Conservation (phyloP, 108 stramenopile genomes). For the Pseudonitzschia multistriata region DNA sequence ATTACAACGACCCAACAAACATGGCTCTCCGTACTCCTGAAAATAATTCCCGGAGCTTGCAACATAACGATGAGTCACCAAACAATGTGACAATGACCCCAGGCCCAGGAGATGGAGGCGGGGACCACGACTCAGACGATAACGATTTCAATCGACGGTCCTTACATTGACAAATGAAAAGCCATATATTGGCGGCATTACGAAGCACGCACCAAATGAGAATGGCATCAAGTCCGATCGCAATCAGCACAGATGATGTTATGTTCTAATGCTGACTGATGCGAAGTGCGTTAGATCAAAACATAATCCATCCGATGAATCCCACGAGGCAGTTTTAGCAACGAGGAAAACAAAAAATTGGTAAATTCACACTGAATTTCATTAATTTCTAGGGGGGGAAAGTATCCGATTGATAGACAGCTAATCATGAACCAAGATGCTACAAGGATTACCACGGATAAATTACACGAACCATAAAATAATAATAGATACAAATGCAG, state of each 20-base stretch:
- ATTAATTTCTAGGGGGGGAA: neutral
- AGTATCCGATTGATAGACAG: neutral
- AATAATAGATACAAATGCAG: neutral
- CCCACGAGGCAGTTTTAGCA: neutral
- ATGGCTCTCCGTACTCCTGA: conserved; percentile 2
- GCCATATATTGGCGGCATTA: neutral
- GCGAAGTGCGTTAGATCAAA: neutral
- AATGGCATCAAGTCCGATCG: neutral
- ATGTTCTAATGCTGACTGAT: neutral
- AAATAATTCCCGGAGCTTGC: conserved; percentile 6
- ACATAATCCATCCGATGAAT: neutral
- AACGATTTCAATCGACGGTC: neutral
- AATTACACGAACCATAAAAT: neutral
- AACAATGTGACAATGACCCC: conserved; percentile 14
- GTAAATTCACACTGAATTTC: conserved; percentile 13
- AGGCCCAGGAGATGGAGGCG: conserved; percentile 11
- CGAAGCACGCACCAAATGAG: neutral
- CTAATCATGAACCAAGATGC: neutral
- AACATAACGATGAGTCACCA: conserved; percentile 7
- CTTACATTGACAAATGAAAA: neutral
- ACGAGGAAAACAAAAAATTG: neutral
- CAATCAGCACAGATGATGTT: neutral
- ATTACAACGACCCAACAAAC: neutral
- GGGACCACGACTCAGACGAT: conserved; percentile 10
- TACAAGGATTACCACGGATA: neutral